A percentile compares a stretch with the other conserved stretches of the same genome.
These are phyloP conservation scores for Fusarium nisikadoi DNA, from an alignment of 2,329 filamentous ascomycete species.

Conservation along the genomic window DNA sequence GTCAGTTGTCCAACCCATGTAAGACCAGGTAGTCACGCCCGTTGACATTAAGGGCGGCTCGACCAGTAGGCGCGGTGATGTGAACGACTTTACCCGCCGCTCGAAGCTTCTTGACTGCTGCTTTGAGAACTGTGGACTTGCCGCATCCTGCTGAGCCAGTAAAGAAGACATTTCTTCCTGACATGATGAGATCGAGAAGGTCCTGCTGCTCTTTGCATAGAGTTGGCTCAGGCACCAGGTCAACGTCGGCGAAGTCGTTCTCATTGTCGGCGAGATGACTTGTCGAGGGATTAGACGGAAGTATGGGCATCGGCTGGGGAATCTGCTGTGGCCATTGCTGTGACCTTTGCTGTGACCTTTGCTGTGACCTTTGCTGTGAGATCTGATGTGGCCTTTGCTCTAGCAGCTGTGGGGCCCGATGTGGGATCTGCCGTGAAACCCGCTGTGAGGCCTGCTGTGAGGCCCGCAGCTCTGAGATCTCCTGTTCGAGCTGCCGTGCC, in stretches of 20 bases:
- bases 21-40: constrained; percentile 69
- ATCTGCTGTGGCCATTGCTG: too few relatives aligned
- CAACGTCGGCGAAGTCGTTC: not conserved
- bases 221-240: not conserved
- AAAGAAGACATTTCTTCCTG: constrained; percentile 69
- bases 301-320: not conserved
- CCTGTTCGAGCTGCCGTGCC: too few relatives aligned
- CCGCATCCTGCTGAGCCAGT: constrained; percentile 68
- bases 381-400: too few relatives aligned
- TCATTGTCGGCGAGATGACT: not conserved
- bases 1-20: constrained; percentile 63
- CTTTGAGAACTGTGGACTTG: constrained; percentile 44
- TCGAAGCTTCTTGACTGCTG: constrained; percentile 28
- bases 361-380: too few relatives aligned
- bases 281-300: not conserved
- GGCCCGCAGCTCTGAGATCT: too few relatives aligned
- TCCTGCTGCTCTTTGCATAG: constrained; percentile 41
- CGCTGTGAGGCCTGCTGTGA: too few relatives aligned
- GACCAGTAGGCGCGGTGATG: constrained; percentile 69
- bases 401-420: too few relatives aligned
- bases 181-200: constrained; percentile 56
- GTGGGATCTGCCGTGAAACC: too few relatives aligned
- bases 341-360: too few relatives aligned
- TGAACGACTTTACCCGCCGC: constrained; percentile 49
- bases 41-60: constrained; percentile 65